Percentiles rank a stretch among this genome's conserved stretches.
Evolutionary conservation across 2,329 filamentous ascomycete genomes (phyloP).

Genomic region (Triangularia verruculosa): DNA sequence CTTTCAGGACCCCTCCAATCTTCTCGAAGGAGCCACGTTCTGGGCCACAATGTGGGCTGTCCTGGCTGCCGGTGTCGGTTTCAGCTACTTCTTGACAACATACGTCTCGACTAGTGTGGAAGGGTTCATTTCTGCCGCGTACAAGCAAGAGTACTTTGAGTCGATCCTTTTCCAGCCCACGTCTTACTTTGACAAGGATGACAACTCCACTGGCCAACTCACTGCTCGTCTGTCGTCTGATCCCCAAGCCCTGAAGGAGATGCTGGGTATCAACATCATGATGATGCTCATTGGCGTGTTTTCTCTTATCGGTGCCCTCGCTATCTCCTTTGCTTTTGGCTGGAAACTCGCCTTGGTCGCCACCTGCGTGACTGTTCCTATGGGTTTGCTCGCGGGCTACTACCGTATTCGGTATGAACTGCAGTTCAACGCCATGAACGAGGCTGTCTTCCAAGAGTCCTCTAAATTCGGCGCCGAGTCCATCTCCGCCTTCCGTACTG

Average conservation of each 20-base stretch:
- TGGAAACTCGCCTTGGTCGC: conserved; percentile 74
- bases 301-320: conserved; percentile 61
- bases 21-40: conserved; percentile 42
- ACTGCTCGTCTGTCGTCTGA: conserved; percentile 55
- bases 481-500: conserved; percentile 71
- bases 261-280: conserved; percentile 62
- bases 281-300: conserved; percentile 62
- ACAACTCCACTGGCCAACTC: conserved; percentile 59
- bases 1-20: conserved; percentile 41
- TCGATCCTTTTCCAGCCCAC: conserved; percentile 59
- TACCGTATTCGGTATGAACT: conserved; percentile 57
- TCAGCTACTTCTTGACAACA: conserved; percentile 52
- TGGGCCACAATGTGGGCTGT: conserved; percentile 66
- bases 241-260: conserved; percentile 58
- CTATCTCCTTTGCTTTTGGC: conserved; percentile 67
- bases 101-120: conserved; percentile 46
- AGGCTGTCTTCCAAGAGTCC: conserved; percentile 65
- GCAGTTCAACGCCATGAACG: conserved; percentile 67
- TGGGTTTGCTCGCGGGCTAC: conserved; percentile 47
- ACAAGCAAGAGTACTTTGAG: conserved; percentile 60
- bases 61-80: conserved; percentile 51
- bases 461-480: conserved; percentile 73
- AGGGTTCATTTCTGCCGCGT: conserved; percentile 48
- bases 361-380: conserved; percentile 56
- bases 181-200: conserved; percentile 58